Conservation (phyloP, 179 eudicot species). For the Carnegiea gigantea region DNA sequence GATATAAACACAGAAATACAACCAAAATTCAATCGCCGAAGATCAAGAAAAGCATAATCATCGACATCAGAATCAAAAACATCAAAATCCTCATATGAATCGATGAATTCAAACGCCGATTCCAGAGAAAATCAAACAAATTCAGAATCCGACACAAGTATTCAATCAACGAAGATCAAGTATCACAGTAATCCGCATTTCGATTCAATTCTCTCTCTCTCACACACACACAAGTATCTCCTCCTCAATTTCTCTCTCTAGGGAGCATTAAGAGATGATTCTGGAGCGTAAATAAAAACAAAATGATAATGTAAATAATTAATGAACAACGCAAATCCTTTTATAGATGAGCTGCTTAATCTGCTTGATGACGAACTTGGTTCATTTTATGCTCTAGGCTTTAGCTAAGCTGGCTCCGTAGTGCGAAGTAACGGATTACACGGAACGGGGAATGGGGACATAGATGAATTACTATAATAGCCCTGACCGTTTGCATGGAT, state of each 20-base stretch:
- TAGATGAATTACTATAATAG: background rate
- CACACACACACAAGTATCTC: background rate
- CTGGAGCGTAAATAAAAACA: background rate
- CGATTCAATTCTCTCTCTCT: constrained; percentile 17
- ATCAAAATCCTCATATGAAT: background rate
- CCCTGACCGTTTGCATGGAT: constrained; percentile 1
- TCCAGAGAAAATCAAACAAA: no score
- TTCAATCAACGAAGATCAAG: background rate
- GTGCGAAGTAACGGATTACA: constrained; percentile 30
- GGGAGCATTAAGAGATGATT: constrained; percentile 14
- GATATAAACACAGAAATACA: background rate
- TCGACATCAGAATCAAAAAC: background rate
- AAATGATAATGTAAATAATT: constrained; percentile 32
- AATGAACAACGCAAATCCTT: constrained; percentile 1
- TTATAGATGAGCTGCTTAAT: constrained; percentile 6
- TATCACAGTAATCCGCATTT: background rate
- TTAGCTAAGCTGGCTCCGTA: background rate
- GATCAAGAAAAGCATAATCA: background rate
- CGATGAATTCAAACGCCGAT: no score
- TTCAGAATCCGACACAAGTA: background rate
- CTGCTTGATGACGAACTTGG: background rate
- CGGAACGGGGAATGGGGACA: constrained; percentile 7
- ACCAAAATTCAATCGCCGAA: background rate
- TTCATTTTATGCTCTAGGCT: background rate
- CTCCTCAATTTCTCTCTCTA: constrained; percentile 17